phyloP scores from a whole-genome alignment of 768 basidiomycete species.

The Macrolepiota dolichaula region DNA sequence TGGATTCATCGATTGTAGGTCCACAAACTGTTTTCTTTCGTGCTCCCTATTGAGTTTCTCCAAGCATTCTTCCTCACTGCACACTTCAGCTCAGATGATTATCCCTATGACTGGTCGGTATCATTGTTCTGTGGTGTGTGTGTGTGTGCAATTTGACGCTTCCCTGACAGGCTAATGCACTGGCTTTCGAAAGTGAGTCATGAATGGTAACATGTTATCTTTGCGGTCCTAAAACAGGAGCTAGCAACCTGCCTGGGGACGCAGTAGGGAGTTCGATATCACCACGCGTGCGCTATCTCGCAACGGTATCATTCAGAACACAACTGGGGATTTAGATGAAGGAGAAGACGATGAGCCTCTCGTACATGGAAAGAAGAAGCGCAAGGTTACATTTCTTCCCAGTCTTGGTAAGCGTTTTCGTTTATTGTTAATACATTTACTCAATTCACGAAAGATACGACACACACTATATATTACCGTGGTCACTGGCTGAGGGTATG shows the following conservation, averaged over 20 bases:
- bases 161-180: conserved; percentile 71
- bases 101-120: conserved; percentile 78
- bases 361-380: conserved; percentile 68
- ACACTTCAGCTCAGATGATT: conserved; percentile 85
- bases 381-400: conserved; percentile 85
- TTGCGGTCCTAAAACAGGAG: conserved; percentile 8
- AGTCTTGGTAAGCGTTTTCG: conserved; percentile 53
- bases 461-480: conserved; percentile 86
- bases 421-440: conserved; percentile 14
- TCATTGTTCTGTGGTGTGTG: conserved; percentile 10
- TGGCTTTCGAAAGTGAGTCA: conserved; percentile 74
- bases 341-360: conserved; percentile 64
- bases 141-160: conserved; percentile 10
- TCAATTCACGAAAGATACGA: conserved; percentile 54
- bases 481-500: conserved; percentile 84
- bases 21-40: background rate
- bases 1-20: conserved; percentile 82
- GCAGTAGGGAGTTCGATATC: conserved; percentile 86
- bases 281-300: conserved; percentile 74
- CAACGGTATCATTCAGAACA: conserved; percentile 60
- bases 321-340: conserved; percentile 75
- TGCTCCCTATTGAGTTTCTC: background rate
- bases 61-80: conserved; percentile 86
- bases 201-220: background rate
- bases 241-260: conserved; percentile 89